Percentiles rank a stretch among this genome's conserved stretches.
phyloP scores from a whole-genome alignment of 2,329 filamentous ascomycete genomes.

The Cryphonectria naterciae region DNA sequence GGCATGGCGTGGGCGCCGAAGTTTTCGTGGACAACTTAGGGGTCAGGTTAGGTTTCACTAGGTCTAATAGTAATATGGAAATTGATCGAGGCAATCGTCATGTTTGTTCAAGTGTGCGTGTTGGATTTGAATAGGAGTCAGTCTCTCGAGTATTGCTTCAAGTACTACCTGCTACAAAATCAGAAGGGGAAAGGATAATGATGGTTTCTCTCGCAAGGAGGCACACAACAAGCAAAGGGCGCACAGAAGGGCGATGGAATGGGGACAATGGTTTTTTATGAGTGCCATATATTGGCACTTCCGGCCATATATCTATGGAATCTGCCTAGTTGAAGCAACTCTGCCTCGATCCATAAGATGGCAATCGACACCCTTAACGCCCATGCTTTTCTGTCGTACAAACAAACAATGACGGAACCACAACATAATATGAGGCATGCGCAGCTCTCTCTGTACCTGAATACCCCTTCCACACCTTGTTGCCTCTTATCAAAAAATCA shows the following conservation, averaged over 20 bases:
- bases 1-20: constrained; percentile 7
- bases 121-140: neutral
- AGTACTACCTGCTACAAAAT: neutral
- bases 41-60: constrained; percentile 19
- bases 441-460: neutral
- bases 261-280: neutral
- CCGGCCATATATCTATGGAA: neutral
- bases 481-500: neutral
- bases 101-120: neutral
- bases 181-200: neutral
- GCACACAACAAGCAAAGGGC: neutral
- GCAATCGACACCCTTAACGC: constrained; percentile 20
- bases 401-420: neutral
- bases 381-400: constrained; percentile 20
- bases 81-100: constrained; percentile 17
- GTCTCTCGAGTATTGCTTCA: neutral
- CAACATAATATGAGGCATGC: neutral
- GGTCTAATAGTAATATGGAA: constrained; percentile 27
- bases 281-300: neutral
- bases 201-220: neutral
- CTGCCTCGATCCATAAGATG: neutral
- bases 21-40: neutral
- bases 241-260: neutral
- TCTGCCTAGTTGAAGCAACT: neutral
- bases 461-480: neutral